Evolutionary conservation across 495 filamentous ascomycete species (phyloP).

Genomic region (Penicillium pulvis): DNA sequence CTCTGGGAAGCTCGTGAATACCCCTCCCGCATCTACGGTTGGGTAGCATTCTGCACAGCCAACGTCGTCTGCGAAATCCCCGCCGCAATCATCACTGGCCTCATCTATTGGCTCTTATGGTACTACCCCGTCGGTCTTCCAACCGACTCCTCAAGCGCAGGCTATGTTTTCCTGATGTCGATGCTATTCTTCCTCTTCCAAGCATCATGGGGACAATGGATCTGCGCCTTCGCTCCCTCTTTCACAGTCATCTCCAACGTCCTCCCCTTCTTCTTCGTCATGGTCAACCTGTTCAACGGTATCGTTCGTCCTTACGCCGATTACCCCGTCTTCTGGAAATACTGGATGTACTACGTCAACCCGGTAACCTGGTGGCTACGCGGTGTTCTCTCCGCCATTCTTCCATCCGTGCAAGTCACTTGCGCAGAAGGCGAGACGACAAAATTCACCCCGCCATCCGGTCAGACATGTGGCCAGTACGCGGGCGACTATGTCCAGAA

Average conservation of each 20-base stretch:
- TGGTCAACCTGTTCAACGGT: slow-evolving; percentile 77
- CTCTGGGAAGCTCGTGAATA: slow-evolving; percentile 78
- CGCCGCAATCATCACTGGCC: slow-evolving; percentile 59
- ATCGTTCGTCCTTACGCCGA: slow-evolving; percentile 64
- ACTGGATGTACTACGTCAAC: slow-evolving; percentile 78
- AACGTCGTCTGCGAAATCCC: slow-evolving; percentile 79
- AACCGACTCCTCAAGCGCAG: slow-evolving; percentile 60
- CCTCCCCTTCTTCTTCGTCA: slow-evolving; percentile 66
- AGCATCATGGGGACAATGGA: slow-evolving; percentile 80
- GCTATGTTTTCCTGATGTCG: slow-evolving; percentile 84
- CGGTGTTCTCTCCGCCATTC: slow-evolving; percentile 66
- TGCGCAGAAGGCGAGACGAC: slow-evolving; percentile 64
- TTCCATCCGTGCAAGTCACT: slow-evolving; percentile 55
- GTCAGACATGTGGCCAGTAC: slow-evolving; percentile 64
- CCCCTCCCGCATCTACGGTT: slow-evolving; percentile 77
- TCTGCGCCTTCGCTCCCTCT: slow-evolving; percentile 75
- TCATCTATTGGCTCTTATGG: slow-evolving; percentile 77
- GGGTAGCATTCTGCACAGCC: slow-evolving; percentile 80
- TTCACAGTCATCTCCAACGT: slow-evolving; percentile 82
- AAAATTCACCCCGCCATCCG: slow-evolving; percentile 64
- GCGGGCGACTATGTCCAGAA: slow-evolving; percentile 53
- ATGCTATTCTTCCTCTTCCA: slow-evolving; percentile 82
- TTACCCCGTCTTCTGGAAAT: slow-evolving; percentile 83
- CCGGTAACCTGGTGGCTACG: slow-evolving; percentile 72
- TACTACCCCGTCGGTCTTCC: slow-evolving; percentile 78